phyloP scores from a whole-genome alignment of 176 grass and related monocot species.

The Bolboschoenus planiculmis region DNA sequence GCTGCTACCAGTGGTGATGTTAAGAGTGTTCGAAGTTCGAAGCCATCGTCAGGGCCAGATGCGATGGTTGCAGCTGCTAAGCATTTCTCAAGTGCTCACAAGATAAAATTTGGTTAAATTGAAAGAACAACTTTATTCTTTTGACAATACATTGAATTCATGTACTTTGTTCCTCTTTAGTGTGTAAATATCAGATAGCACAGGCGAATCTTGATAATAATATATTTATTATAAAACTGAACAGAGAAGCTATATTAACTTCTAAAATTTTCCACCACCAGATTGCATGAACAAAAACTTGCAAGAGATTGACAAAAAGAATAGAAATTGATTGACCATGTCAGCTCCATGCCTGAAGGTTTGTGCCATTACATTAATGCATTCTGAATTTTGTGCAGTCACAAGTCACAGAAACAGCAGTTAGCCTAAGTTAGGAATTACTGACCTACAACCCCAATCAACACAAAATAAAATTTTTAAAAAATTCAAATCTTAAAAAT shows the following conservation, averaged over 20 bases:
- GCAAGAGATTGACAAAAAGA: background rate
- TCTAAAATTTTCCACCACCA: background rate
- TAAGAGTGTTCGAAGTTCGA: background rate
- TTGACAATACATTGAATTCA: background rate
- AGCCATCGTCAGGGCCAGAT: background rate
- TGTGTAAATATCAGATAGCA: background rate
- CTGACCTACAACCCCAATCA: background rate
- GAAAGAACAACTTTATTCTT: no score
- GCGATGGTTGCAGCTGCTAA: conserved; percentile 22
- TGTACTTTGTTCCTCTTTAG: background rate
- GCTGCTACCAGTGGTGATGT: background rate
- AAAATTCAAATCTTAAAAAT: background rate
- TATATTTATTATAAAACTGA: background rate
- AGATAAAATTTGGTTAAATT: conserved; percentile 18
- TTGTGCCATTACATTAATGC: background rate
- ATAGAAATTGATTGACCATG: background rate
- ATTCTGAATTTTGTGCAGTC: background rate
- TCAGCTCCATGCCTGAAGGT: background rate
- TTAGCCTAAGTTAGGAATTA: background rate
- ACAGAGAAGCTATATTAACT: background rate
- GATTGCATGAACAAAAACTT: background rate
- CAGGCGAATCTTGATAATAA: background rate
- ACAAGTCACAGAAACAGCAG: background rate
- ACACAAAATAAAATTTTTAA: background rate
- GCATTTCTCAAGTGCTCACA: conserved; percentile 34